Conservation (phyloP, 352 stramenopile species). For the Phytophthora brassicae region DNA sequence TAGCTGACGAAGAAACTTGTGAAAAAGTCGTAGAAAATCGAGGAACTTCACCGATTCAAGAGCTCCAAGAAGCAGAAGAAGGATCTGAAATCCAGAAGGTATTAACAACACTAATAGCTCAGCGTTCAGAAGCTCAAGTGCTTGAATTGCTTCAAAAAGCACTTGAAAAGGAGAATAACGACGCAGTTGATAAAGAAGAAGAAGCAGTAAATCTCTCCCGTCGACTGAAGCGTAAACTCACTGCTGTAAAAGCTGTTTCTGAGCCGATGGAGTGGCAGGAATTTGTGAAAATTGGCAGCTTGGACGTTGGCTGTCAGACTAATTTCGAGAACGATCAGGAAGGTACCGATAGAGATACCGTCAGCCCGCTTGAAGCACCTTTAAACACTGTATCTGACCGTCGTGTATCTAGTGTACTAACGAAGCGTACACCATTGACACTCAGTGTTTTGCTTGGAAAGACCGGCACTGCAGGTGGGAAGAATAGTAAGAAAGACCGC, state of each 20-base stretch:
- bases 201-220: slow-evolving; percentile 13
- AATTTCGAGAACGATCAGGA: slow-evolving; percentile 28
- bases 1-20: not conserved
- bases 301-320: slow-evolving; percentile 60
- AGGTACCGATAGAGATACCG: not conserved
- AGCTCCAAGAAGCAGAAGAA: slow-evolving; percentile 7
- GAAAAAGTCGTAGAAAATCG: slow-evolving; percentile 22
- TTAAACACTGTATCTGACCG: not conserved
- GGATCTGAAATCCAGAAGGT: slow-evolving; percentile 33
- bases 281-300: slow-evolving; percentile 45
- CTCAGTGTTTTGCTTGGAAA: slow-evolving; percentile 54
- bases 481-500: slow-evolving; percentile 51
- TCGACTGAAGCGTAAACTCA: slow-evolving; percentile 45
- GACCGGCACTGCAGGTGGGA: slow-evolving; percentile 2
- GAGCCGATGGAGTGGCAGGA: slow-evolving; percentile 73
- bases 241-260: slow-evolving; percentile 51
- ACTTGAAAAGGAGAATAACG: slow-evolving; percentile 1
- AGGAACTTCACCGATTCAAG: slow-evolving; percentile 39
- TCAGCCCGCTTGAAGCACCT: not conserved
- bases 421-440: slow-evolving; percentile 44
- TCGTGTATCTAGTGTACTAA: slow-evolving; percentile 13
- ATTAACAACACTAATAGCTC: slow-evolving; percentile 40
- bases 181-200: not conserved
- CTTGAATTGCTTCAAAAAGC: slow-evolving; percentile 39
- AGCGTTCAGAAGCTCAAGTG: slow-evolving; percentile 42